Evolutionary conservation across 2,329 filamentous ascomycete genomes (phyloP).

Genomic region (Xylaria hypoxylon): DNA sequence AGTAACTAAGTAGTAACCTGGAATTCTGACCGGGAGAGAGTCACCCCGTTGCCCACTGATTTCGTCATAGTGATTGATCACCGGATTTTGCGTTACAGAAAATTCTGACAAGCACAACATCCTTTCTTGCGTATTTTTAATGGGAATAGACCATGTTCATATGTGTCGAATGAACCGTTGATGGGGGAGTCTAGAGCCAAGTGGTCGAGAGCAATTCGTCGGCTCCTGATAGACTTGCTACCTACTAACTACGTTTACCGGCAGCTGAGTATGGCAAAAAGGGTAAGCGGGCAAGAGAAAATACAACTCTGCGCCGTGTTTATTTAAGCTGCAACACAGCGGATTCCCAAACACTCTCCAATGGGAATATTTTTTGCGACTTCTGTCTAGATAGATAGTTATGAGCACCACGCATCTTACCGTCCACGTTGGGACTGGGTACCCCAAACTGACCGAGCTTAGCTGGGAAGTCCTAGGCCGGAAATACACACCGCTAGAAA

Average conservation of each 20-base stretch:
- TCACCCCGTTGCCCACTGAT: not conserved
- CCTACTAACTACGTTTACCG: slow-evolving; percentile 4
- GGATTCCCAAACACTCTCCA: slow-evolving; percentile 40
- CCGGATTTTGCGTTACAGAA: slow-evolving; percentile 6
- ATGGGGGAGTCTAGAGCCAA: not conserved
- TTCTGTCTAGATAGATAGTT: slow-evolving; percentile 28
- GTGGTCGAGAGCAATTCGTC: not conserved
- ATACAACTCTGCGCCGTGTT: slow-evolving; percentile 40
- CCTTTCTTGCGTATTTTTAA: not conserved
- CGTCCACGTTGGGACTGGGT: slow-evolving; percentile 35
- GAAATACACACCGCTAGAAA: slow-evolving; percentile 28
- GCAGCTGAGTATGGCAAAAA: slow-evolving; percentile 3
- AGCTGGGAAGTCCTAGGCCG: slow-evolving; percentile 10
- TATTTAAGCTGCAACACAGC: slow-evolving; percentile 31
- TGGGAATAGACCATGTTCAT: not conserved
- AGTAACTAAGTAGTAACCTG: not conserved
- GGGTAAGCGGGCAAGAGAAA: slow-evolving; percentile 29
- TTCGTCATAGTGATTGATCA: slow-evolving; percentile 18
- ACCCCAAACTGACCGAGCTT: not conserved
- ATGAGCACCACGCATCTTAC: slow-evolving; percentile 46
- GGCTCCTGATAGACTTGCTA: not conserved
- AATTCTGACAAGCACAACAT: not conserved
- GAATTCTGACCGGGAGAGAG: slow-evolving; percentile 8
- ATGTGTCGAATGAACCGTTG: not conserved
- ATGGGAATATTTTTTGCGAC: slow-evolving; percentile 44